Evolutionary conservation across 257 asterid species (phyloP).

Genomic region (Agastache rugosa): DNA sequence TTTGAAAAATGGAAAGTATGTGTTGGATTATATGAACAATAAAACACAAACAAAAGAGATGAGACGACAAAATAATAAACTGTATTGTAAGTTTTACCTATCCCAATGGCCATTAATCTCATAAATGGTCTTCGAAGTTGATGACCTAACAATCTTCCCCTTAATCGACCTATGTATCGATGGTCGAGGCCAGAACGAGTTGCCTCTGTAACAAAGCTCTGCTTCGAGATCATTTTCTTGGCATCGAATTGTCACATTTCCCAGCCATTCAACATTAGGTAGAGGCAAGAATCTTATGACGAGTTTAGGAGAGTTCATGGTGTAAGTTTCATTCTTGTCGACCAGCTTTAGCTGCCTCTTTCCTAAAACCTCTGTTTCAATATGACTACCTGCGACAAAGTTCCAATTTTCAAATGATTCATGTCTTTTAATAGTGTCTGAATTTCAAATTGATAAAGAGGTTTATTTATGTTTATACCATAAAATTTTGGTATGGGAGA

Average conservation of each 20-base stretch:
- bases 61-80: no score
- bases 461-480: constrained; percentile 46
- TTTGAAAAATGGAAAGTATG: not conserved
- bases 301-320: constrained; percentile 75
- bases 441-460: not conserved
- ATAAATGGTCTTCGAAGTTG: constrained; percentile 57
- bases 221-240: constrained; percentile 74
- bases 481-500: constrained; percentile 61
- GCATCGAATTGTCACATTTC: constrained; percentile 64
- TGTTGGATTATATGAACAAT: no score
- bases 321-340: constrained; percentile 63
- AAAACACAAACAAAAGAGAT: no score
- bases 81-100: constrained; percentile 45
- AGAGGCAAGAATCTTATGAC: constrained; percentile 72
- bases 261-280: constrained; percentile 79
- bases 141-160: constrained; percentile 63
- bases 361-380: constrained; percentile 77
- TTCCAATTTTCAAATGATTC: not conserved
- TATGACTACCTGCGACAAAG: constrained; percentile 54
- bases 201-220: constrained; percentile 62
- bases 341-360: constrained; percentile 57
- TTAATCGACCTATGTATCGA: constrained; percentile 58
- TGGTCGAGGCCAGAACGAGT: constrained; percentile 52
- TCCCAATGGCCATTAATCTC: constrained; percentile 88
- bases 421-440: not conserved